Evolutionary conservation across 306 rosid genomes (phyloP).

Genomic region (Canavalia ensiformis): DNA sequence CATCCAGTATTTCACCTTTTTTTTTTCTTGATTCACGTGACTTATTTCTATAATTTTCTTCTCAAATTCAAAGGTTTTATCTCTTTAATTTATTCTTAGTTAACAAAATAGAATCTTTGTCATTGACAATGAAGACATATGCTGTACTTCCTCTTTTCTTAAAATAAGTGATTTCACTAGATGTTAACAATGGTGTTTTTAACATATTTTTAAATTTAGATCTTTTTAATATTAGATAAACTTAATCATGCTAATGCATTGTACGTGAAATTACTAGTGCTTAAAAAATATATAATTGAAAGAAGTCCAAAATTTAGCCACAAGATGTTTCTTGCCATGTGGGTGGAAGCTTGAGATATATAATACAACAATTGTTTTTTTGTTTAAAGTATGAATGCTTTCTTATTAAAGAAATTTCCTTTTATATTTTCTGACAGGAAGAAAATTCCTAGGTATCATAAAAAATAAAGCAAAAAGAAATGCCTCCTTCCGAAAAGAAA

Average conservation of each 20-base stretch:
- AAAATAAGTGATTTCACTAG: background rate
- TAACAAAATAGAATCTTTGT: background rate
- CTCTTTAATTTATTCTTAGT: background rate
- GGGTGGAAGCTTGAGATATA: constrained; percentile 23
- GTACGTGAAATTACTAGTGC: background rate
- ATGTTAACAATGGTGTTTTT: background rate
- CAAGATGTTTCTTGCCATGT: background rate
- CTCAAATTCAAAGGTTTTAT: background rate
- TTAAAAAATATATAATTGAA: constrained; percentile 20
- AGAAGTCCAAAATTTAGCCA: constrained; percentile 4
- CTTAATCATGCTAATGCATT: background rate
- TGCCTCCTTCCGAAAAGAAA: background rate
- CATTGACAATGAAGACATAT: too few relatives aligned
- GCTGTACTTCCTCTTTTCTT: background rate
- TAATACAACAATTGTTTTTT: background rate
- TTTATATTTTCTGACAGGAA: background rate
- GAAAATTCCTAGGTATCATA: background rate
- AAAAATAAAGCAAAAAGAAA: constrained; percentile 7
- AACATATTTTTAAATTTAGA: background rate
- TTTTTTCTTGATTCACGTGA: too few relatives aligned
- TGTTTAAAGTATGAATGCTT: background rate
- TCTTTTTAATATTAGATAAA: too few relatives aligned
- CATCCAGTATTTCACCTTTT: background rate
- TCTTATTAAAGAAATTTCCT: background rate
- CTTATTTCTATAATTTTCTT: background rate